Evolutionary conservation across 345 rosid genomes (phyloP), one percentile per base, ranked within the genome.

Genomic region (Camelina laxa): DNA sequence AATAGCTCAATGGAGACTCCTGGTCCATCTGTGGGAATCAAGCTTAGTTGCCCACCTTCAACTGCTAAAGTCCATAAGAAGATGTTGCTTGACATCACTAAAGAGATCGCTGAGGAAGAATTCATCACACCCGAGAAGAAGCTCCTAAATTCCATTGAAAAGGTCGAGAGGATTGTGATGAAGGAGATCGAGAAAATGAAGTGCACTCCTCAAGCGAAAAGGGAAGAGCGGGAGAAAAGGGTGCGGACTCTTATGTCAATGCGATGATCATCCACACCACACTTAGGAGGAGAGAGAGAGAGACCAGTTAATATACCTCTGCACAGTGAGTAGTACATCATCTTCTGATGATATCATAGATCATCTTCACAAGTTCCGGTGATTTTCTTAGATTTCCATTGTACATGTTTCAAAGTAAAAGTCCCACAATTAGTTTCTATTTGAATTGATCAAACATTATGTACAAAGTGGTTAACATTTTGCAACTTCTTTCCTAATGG

Each of bases 101-200:
- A 85, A 47, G 79, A 77, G 80, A 60, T 49, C 20, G 47, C 64
- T n/a, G 56, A 74, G 7, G 60, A 48, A 39, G 87, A 81, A 35
- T 75, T 75, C 72, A 71, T 90, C 60, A 95, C 99, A n/a, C 99
- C 97, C 0, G 92, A 95, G 81, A 95, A 84, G 83, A 95, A 90
- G 51, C 91, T 95, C 4, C 76, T 91, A 66, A 79, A 87, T 74
- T 86, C 97, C 24, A 89, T 95, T 19, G 97, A 95, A 77, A 79
- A 79, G 14, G 91, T 92, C 3, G 91, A 85, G 82, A 84, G 87
- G 61, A 89, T 79, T 22, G 96, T 95, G 31, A 85, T 82, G 91
- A 88, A 86, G 60, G 97, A 90, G 67, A 69, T 92, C 61, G 77
- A 75, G 69, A 92, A 80, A 48, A 55, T 95, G 61, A 88, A 87